phyloP scores from a whole-genome alignment of 768 basidiomycete genomes.

The Candolleomyces eurysporus region DNA sequence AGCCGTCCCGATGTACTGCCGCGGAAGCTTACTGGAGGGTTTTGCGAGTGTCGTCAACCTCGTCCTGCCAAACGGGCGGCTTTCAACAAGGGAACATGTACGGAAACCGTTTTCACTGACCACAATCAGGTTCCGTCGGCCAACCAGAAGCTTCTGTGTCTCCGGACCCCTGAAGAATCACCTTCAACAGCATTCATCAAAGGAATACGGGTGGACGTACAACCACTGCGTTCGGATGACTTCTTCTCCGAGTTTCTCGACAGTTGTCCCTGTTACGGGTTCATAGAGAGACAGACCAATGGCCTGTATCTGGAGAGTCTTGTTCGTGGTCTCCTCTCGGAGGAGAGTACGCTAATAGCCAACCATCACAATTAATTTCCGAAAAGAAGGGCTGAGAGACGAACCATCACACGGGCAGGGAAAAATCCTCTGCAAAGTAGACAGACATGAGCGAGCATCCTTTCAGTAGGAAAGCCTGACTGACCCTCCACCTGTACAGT shows the following conservation, averaged over 20 bases:
- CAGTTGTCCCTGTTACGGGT: conserved; percentile 71
- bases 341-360: conserved; percentile 74
- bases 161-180: conserved; percentile 53
- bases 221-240: conserved; percentile 97
- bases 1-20: no score
- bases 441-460: conserved; percentile 8
- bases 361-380: background rate
- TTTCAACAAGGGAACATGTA: background rate
- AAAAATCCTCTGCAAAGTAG: conserved; percentile 75
- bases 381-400: background rate
- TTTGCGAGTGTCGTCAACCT: conserved; percentile 86
- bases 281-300: conserved; percentile 97
- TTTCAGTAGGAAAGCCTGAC: conserved; percentile 25
- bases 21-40: conserved; percentile 67
- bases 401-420: conserved; percentile 89
- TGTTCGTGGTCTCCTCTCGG: conserved; percentile 64
- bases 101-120: conserved; percentile 39
- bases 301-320: conserved; percentile 89
- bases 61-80: conserved; percentile 51
- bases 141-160: conserved; percentile 67
- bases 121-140: conserved; percentile 79
- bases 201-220: conserved; percentile 40
- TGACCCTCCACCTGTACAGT: conserved; percentile 72
- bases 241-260: conserved; percentile 74
- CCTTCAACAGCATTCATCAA: background rate